Evolutionary conservation across 2,329 filamentous ascomycete species (phyloP).

Genomic region (Fusarium tanahbumbuense): DNA sequence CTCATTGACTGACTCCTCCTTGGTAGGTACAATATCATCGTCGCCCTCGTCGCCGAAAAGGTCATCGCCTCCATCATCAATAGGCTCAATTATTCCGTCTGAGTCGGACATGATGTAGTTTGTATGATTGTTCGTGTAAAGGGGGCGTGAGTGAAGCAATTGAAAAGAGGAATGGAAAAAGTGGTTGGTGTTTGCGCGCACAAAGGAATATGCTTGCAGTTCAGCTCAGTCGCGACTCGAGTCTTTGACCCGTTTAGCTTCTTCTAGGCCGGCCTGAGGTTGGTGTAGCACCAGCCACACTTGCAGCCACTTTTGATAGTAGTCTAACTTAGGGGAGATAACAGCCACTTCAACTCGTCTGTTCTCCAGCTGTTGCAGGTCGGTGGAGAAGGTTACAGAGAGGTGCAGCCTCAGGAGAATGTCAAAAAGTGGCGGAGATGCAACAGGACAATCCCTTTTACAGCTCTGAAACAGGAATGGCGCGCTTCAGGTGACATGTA

Average conservation of each 20-base stretch:
- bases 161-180: slow-evolving; percentile 2
- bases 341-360: slow-evolving; percentile 3
- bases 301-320: neutral
- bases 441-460: slow-evolving; percentile 17
- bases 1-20: slow-evolving; percentile 71
- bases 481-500: slow-evolving; percentile 42
- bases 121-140: neutral
- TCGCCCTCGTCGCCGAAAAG: slow-evolving; percentile 72
- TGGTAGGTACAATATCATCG: slow-evolving; percentile 67
- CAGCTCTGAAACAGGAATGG: slow-evolving; percentile 36
- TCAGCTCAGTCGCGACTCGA: slow-evolving; percentile 13
- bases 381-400: slow-evolving; percentile 30
- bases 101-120: slow-evolving; percentile 64
- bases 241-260: slow-evolving; percentile 20
- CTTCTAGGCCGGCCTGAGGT: slow-evolving; percentile 24
- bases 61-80: slow-evolving; percentile 69
- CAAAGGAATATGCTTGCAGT: slow-evolving; percentile 17
- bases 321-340: neutral
- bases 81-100: slow-evolving; percentile 63
- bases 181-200: slow-evolving; percentile 24
- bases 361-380: slow-evolving; percentile 11
- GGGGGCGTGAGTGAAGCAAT: neutral
- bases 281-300: slow-evolving; percentile 14
- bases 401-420: slow-evolving; percentile 30
- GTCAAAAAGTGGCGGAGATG: slow-evolving; percentile 2